Conservation (phyloP, 225 moss, liverwort and hornwort genomes). For the Bryum argenteum region DNA sequence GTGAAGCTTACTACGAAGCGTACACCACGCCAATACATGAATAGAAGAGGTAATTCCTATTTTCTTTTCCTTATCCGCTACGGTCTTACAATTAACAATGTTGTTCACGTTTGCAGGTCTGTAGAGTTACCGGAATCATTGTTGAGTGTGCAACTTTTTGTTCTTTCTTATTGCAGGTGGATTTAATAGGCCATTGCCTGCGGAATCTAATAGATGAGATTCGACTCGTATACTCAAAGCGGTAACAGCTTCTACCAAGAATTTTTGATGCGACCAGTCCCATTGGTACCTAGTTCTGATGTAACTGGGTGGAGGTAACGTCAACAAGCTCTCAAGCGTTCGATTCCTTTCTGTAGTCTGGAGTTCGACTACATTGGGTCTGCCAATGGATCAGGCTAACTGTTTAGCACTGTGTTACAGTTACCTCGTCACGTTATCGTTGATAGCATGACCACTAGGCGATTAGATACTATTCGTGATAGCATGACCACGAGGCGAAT, state of each 20-base stretch:
- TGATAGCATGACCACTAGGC: conserved; percentile 23
- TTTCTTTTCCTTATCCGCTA: not conserved
- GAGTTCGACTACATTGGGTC: conserved; percentile 16
- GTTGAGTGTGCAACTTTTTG: not conserved
- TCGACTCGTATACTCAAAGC: conserved; percentile 2
- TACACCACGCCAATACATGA: conserved; percentile 94
- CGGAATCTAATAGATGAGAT: conserved; percentile 91
- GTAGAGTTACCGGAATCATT: not conserved
- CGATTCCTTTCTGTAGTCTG: conserved; percentile 22
- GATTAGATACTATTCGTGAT: not conserved
- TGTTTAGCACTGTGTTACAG: conserved; percentile 25
- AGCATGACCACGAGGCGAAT: conserved; percentile 22
- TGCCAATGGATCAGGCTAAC: conserved; percentile 20
- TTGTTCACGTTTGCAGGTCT: not conserved
- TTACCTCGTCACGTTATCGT: conserved; percentile 28
- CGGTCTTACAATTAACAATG: not conserved
- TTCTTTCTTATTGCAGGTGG: conserved; percentile 54
- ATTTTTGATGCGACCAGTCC: conserved; percentile 22
- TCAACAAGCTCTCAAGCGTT: conserved; percentile 12
- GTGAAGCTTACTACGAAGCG: conserved; percentile 98
- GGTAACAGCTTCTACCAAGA: conserved; percentile 14
- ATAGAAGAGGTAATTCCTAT: conserved; percentile 67
- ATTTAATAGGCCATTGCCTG: conserved; percentile 95
- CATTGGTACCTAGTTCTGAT: conserved; percentile 23
- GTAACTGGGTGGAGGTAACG: conserved; percentile 15